Base-by-base conservation (phyloP, 257 asterid genomes). In the Vinca minor region DNA sequence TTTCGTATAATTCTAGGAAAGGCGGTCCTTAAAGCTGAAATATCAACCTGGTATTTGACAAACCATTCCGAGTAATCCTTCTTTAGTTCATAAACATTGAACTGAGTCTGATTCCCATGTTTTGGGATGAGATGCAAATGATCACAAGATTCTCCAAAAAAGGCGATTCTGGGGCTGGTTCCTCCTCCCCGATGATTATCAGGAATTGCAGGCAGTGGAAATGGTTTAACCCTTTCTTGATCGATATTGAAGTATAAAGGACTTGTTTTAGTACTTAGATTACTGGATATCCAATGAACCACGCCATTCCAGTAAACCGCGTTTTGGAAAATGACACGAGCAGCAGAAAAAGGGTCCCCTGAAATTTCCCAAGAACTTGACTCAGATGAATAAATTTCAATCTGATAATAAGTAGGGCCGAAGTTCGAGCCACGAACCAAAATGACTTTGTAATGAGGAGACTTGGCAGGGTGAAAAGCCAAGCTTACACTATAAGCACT, bases 261-360 rank as follows among this genome's bases (percentile, higher is more conserved):
- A 46, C 59, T 72, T 42, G 14, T 17, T 10, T 34, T 34, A 11
- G 4, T 3, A 61, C 69, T 31, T 15, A 21, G 41, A 31, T 39
- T 8, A 42, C 2, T 42, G 1, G 65, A 49, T 23, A 74, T 45
- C 85, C 82, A 74, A 9, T 66, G 58, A n/a, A 80, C 41, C 0
- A 78, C 29, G 9, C 75, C 74, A 21, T 77, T 80, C 69, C 85
- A 80, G 34, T 67, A 79, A 8, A 74, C 68, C 6, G 50, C 68
- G 0, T 38, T 63, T 10, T 26, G 31, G 11, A 62, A 77, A 41
- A 63, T 32, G 14, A 25, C 1, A 14, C 66, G 64, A 4, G 70
- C 35, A 11, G 68, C 79, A 20, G 36, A 14, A 62, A 71, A 71
- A 18, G 64, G 71, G 36, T 32, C 38, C 4, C 71, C 50, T 2